Base-by-base conservation (phyloP, 805 yeast species). In the Clavispora asparagi region DNA sequence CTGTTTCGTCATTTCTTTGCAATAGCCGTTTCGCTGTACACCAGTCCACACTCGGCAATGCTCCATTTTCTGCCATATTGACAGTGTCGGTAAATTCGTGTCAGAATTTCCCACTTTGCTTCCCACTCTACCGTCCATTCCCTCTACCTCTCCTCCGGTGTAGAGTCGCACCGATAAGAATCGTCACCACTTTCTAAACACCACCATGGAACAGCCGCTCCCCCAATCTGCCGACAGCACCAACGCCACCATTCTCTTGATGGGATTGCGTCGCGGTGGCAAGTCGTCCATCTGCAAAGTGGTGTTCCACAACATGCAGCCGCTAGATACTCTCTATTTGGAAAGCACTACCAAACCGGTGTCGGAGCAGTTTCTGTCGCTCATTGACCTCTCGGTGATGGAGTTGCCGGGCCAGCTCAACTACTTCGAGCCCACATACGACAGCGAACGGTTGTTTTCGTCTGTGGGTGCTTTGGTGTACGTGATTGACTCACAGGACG, bases 251-350 rank as follows among this genome's bases (percentile, higher is more conserved):
- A 82, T 90, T 40, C 73, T 90, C 26, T 66, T 90, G 46, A 87
- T 90, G 96, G 97, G 97, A 1, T 76, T 90, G 31, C 78, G 96
- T 59, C 72, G 87, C 62, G 87, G 92, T 17, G 99, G 99, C 12
- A 94, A 94, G 66, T 88, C 97, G 8, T 90, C 97, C 3, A 94
- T 94, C 29, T 84, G 97, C 59, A 90, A 92, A 61, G 98, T 94
- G 12, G 95, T 94, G 1, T 94, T 94, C 66, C 96, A 92, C 64
- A 87, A 88, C 61, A 89, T 94, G 95, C 96, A 87, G 60, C 97
- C 99, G 1, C 71, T 90, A 50, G 97, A 92, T 59, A 91, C 98
- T 0, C 65, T 92, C 40, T 92, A 92, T 59, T 68, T 94, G 45
- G 98, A 92, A 56, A 82, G 91, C 43, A 92, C 99, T 0, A 79